Conservation (phyloP, 768 basidiomycete genomes). For the Pleurotus tuoliensis region DNA sequence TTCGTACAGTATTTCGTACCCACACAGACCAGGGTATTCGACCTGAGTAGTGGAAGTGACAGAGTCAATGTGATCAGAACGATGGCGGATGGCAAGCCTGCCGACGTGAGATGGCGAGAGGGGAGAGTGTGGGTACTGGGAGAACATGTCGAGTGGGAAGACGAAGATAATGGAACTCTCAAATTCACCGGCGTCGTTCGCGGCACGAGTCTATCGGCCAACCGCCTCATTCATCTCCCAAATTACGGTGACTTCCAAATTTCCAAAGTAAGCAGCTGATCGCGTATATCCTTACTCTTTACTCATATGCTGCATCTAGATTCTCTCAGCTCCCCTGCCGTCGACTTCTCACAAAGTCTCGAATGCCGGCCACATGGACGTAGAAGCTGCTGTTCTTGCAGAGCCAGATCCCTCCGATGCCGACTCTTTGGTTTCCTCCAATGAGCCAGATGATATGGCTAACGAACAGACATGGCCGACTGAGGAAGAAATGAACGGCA, state of each 20-base stretch:
- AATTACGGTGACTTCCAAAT: constrained; percentile 87
- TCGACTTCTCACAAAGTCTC: constrained; percentile 30
- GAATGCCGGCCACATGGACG: constrained; percentile 48
- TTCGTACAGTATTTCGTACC: constrained; percentile 97
- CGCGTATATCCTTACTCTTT: too few relatives aligned
- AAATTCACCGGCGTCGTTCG: constrained; percentile 82
- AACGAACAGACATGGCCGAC: constrained; percentile 99
- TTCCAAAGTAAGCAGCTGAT: constrained; percentile 50
- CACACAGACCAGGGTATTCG: constrained; percentile 69
- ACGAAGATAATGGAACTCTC: constrained; percentile 42
- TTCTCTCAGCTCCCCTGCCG: constrained; percentile 57
- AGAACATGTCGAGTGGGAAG: constrained; percentile 54
- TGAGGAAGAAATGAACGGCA: constrained; percentile 80
- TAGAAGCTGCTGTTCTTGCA: constrained; percentile 62
- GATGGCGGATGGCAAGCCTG: constrained; percentile 82
- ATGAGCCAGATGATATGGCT: constrained; percentile 82
- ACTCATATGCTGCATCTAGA: constrained; percentile 37
- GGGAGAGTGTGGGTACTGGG: constrained; percentile 75
- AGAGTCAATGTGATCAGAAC: constrained; percentile 68
- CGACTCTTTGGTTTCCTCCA: constrained; percentile 84
- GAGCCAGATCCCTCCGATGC: constrained; percentile 61
- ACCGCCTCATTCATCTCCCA: constrained; percentile 84
- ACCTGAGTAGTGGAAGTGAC: constrained; percentile 63
- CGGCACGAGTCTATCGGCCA: constrained; percentile 73
- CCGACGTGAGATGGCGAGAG: constrained; percentile 78